phyloP scores from a whole-genome alignment of 2,329 filamentous ascomycete species.

The Penicillium italicum region DNA sequence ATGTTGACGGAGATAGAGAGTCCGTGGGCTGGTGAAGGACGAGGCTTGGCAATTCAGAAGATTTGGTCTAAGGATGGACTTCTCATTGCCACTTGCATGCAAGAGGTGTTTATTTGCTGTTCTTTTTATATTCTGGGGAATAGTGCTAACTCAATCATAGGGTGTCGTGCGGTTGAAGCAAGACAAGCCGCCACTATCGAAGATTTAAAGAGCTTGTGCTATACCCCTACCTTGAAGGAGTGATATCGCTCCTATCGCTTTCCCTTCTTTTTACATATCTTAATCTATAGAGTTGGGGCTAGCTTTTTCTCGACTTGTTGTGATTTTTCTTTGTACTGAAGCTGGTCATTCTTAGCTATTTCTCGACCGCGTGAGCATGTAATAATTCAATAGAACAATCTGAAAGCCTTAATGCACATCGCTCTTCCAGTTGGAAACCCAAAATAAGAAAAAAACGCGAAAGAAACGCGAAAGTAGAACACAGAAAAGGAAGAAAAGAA shows the following conservation, averaged over 20 bases:
- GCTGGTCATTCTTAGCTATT: not conserved
- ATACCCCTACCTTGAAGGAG: constrained; percentile 1
- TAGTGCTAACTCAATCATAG: constrained; percentile 27
- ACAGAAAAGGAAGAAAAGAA: no score
- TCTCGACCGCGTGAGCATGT: not conserved
- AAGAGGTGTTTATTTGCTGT: constrained; percentile 42
- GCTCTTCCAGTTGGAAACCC: not conserved
- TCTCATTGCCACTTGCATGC: constrained; percentile 49
- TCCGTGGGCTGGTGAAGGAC: constrained; percentile 51
- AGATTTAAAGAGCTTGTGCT: constrained; percentile 25
- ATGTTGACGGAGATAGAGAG: constrained; percentile 50
- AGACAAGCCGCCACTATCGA: constrained; percentile 34
- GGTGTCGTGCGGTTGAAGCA: constrained; percentile 48
- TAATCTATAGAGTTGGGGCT: constrained; percentile 6
- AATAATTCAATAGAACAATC: constrained; percentile 1
- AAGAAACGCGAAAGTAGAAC: not conserved
- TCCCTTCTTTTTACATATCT: constrained; percentile 7
- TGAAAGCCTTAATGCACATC: not conserved
- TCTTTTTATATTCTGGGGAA: not conserved
- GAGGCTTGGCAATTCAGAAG: constrained; percentile 48
- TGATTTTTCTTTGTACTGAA: not conserved
- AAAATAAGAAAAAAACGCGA: not conserved
- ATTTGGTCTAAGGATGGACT: constrained; percentile 49
- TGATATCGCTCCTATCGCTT: not conserved
- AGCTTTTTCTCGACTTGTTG: not conserved